A percentile compares a stretch with the other conserved stretches of the same genome.
Conservation (phyloP, 345 rosid genomes). For the Eucalyptus decipiens region DNA sequence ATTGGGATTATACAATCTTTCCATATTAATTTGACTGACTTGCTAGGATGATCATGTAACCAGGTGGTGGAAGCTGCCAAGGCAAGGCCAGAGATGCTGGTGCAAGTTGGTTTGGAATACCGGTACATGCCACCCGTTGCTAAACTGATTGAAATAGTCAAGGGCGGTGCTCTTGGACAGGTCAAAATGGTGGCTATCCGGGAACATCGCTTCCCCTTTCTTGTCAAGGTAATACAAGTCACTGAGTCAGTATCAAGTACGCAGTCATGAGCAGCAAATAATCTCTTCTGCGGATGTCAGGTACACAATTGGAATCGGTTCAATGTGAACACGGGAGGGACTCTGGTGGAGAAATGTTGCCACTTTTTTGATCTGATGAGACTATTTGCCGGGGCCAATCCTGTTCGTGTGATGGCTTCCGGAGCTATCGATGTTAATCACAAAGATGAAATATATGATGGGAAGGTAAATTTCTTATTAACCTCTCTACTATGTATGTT, state of each 20-base stretch:
- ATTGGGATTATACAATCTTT: background rate
- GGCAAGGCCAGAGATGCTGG: conserved; percentile 69
- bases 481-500: background rate
- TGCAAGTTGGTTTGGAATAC: conserved; percentile 91
- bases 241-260: background rate
- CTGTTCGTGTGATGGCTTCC: conserved; percentile 88
- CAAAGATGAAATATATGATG: conserved; percentile 82
- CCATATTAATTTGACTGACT: background rate
- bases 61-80: conserved; percentile 76
- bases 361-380: conserved; percentile 97
- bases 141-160: conserved; percentile 69
- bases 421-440: conserved; percentile 90
- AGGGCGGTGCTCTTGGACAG: conserved; percentile 50
- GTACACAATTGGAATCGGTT: conserved; percentile 93
- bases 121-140: conserved; percentile 96
- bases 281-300: conserved; percentile 11
- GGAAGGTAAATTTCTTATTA: conserved; percentile 40
- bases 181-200: conserved; percentile 89
- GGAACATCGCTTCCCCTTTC: conserved; percentile 89
- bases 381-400: conserved; percentile 77
- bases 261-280: background rate
- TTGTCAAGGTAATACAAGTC: conserved; percentile 60
- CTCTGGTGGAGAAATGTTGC: conserved; percentile 96
- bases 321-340: conserved; percentile 83
- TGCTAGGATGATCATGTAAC: background rate